These are phyloP conservation scores for Adansonia rubrostipa DNA, from an alignment of 441 rosid genomes.

Conservation along the genomic window DNA sequence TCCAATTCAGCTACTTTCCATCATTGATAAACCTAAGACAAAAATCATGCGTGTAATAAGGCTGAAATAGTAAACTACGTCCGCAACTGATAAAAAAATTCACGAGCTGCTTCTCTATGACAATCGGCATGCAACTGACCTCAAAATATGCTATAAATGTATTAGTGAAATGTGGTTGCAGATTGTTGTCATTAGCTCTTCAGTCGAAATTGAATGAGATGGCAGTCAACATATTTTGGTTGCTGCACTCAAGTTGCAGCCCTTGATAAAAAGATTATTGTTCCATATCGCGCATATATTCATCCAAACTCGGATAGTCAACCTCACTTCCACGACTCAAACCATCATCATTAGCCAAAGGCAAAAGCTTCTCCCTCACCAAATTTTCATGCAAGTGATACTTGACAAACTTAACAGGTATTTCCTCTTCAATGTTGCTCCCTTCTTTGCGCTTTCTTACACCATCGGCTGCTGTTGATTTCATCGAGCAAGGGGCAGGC, in stretches of 20 bases:
- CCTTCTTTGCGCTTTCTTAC: constrained; percentile 75
- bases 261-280: background rate
- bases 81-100: background rate
- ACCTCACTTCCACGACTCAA: constrained; percentile 54
- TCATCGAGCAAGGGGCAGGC: constrained; percentile 29
- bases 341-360: constrained; percentile 37
- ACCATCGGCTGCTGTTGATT: constrained; percentile 28
- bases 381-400: constrained; percentile 39
- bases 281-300: constrained; percentile 36
- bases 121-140: background rate
- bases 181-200: background rate
- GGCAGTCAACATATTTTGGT: background rate
- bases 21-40: background rate
- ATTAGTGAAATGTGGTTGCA: background rate
- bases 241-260: background rate
- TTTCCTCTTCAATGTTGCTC: constrained; percentile 42
- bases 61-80: background rate
- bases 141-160: background rate
- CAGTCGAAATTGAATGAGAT: background rate
- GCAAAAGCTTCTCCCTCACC: constrained; percentile 35
- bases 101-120: constrained; percentile 7
- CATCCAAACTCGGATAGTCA: constrained; percentile 37
- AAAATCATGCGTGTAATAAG: background rate
- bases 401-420: constrained; percentile 52
- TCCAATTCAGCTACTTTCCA: constrained; percentile 16